phyloP scores from a whole-genome alignment of 2,329 filamentous ascomycete species.

The Botrytis aclada region DNA sequence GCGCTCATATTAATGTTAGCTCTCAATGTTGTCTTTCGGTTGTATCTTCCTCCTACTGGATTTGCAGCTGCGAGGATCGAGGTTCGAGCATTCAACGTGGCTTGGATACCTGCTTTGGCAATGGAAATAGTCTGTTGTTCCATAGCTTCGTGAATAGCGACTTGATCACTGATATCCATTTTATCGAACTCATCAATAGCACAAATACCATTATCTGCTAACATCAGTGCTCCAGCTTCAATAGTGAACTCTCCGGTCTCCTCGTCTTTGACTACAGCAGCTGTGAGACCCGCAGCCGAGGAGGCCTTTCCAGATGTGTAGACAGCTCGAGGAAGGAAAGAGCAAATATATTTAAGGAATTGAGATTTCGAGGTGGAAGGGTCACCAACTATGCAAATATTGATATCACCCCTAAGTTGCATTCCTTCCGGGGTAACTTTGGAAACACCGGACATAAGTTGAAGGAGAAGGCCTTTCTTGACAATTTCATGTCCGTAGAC shows the following conservation, averaged over 20 bases:
- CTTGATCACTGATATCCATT: slow-evolving; percentile 96
- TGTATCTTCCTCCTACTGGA: slow-evolving; percentile 93
- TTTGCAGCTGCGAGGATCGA: slow-evolving; percentile 96
- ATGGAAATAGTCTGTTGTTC: slow-evolving; percentile 99
- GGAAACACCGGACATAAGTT: slow-evolving; percentile 92
- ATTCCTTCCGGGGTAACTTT: slow-evolving; percentile 93
- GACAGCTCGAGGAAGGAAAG: slow-evolving; percentile 91
- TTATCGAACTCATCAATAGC: slow-evolving; percentile 99
- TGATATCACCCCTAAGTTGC: slow-evolving; percentile 94
- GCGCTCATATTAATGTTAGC: slow-evolving; percentile 98
- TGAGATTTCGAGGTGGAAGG: slow-evolving; percentile 97
- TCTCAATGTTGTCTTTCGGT: slow-evolving; percentile 88
- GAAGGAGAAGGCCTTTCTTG: slow-evolving; percentile 92
- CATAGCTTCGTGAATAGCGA: slow-evolving; percentile 99
- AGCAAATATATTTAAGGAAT: slow-evolving; percentile 97
- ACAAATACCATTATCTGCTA: slow-evolving; percentile 95
- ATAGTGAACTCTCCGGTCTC: slow-evolving; percentile 99
- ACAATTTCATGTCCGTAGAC: slow-evolving; percentile 97
- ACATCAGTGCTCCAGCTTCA: slow-evolving; percentile 95
- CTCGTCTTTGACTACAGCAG: slow-evolving; percentile 95
- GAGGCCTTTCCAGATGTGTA: slow-evolving; percentile 98
- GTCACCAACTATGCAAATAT: slow-evolving; percentile 97
- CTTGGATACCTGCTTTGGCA: slow-evolving; percentile 96
- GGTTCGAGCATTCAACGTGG: slow-evolving; percentile 91
- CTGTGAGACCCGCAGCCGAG: slow-evolving; percentile 93